phyloP scores from a whole-genome alignment of 2,329 filamentous ascomycete species.

The Metarhizium robertsii region DNA sequence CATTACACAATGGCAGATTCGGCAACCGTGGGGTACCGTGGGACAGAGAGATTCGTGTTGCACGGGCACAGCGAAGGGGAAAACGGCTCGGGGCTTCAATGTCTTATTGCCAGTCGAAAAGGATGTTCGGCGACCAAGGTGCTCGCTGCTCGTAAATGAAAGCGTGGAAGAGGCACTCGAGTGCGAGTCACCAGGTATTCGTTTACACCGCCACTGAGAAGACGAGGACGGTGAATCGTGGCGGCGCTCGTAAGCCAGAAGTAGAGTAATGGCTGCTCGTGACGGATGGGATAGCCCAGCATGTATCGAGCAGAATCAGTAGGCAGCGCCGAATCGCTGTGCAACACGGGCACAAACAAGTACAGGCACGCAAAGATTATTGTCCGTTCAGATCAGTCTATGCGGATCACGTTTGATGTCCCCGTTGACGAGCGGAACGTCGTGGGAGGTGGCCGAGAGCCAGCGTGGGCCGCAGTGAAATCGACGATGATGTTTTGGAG shows the following conservation, averaged over 20 bases:
- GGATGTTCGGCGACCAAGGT: not conserved
- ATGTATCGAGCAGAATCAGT: not conserved
- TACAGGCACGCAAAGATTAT: not conserved
- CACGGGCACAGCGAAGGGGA: not conserved
- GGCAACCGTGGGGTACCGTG: not conserved
- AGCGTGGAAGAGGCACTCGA: not conserved
- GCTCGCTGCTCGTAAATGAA: not conserved
- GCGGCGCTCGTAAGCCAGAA: not conserved
- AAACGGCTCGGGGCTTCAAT: not conserved
- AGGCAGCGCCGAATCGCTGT: not conserved
- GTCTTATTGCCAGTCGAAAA: not conserved
- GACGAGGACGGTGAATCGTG: not conserved
- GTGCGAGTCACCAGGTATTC: not conserved
- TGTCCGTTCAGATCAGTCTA: not conserved
- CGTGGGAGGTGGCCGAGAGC: constrained; percentile 2
- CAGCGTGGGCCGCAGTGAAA: constrained; percentile 1
- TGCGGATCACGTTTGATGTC: not conserved
- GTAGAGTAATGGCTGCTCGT: not conserved
- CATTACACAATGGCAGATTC: not conserved
- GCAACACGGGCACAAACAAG: not conserved
- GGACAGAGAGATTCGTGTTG: not conserved
- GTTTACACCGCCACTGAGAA: not conserved
- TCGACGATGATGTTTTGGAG: constrained; percentile 4
- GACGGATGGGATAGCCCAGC: not conserved
- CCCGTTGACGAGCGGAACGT: constrained; percentile 7